A percentile compares a stretch with the other conserved stretches of the same genome.
phyloP scores from a whole-genome alignment of 2,329 filamentous ascomycete genomes.

The Lecanoromycetidae sp. region DNA sequence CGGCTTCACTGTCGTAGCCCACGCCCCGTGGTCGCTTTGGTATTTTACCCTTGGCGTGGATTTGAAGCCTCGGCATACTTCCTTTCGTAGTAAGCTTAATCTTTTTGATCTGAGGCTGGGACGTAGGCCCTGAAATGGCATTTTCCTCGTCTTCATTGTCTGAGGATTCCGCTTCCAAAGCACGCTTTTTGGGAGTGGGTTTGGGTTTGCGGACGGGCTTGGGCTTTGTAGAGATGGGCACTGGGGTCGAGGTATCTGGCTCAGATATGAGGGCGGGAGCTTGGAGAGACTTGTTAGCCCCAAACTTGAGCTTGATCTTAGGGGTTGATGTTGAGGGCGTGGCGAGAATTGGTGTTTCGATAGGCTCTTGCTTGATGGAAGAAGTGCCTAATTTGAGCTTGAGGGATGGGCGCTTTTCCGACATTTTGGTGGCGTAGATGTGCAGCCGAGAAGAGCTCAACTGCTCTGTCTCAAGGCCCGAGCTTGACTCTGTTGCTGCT shows the following conservation, averaged over 20 bases:
- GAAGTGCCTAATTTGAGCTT: conserved; percentile 9
- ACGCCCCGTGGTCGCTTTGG: conserved; percentile 64
- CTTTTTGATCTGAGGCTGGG: conserved; percentile 18
- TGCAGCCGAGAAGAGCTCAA: background rate
- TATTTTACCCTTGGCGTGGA: conserved; percentile 50
- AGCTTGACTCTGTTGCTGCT: background rate
- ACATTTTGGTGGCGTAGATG: conserved; percentile 2
- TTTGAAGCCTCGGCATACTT: conserved; percentile 22
- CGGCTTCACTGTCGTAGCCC: conserved; percentile 92
- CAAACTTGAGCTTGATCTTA: conserved; percentile 22
- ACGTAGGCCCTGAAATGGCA: background rate
- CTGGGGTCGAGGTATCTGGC: conserved; percentile 16
- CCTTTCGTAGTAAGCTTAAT: conserved; percentile 23
- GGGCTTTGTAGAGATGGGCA: conserved; percentile 12
- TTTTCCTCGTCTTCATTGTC: conserved; percentile 11
- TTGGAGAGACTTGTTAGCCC: conserved; percentile 7
- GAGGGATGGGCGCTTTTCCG: conserved; percentile 9
- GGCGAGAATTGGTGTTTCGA: background rate
- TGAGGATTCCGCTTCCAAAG: conserved; percentile 20
- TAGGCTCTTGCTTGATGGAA: conserved; percentile 1
- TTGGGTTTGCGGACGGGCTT: conserved; percentile 18
- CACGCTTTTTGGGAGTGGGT: conserved; percentile 29
- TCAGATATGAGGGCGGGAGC: conserved; percentile 11
- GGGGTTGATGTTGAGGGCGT: conserved; percentile 12
- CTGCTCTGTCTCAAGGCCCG: background rate